Evolutionary conservation across 768 basidiomycete species (phyloP).

Genomic region (Cystobasidium onofrii): DNA sequence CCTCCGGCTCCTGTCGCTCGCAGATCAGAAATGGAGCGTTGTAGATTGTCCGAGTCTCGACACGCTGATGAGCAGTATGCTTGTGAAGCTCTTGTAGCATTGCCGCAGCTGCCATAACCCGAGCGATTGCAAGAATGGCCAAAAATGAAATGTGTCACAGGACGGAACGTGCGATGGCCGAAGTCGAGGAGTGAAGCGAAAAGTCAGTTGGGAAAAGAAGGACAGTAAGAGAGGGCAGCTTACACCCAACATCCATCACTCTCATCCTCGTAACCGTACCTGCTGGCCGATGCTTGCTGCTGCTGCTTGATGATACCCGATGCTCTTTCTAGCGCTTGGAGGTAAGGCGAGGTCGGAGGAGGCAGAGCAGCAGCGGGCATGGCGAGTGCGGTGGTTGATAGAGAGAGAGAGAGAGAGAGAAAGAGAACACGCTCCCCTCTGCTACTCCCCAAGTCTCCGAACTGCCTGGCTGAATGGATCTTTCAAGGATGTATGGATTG

Average conservation of each 20-base stretch:
- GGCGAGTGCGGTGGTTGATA: background rate
- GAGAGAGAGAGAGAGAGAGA: background rate
- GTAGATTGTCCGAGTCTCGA: background rate
- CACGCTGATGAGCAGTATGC: slow-evolving; percentile 6
- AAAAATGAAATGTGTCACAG: background rate
- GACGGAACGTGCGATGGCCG: background rate
- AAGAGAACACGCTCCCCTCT: background rate
- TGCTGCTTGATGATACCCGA: background rate
- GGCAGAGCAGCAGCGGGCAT: background rate
- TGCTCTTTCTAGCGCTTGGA: slow-evolving; percentile 4
- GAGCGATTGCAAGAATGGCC: background rate
- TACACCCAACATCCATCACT: slow-evolving; percentile 1
- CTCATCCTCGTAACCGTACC: background rate
- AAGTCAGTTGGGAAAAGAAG: background rate
- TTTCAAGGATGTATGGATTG: too few relatives aligned
- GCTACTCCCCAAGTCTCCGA: too few relatives aligned
- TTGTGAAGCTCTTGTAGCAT: background rate
- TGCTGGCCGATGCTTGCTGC: background rate
- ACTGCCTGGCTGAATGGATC: too few relatives aligned
- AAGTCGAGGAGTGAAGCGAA: background rate
- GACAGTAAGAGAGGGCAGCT: background rate
- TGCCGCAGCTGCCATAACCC: background rate
- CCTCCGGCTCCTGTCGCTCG: background rate
- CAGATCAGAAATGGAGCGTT: background rate
- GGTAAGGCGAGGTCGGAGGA: background rate